phyloP scores from a whole-genome alignment of 495 filamentous ascomycete genomes.

The Cercophora samala region DNA sequence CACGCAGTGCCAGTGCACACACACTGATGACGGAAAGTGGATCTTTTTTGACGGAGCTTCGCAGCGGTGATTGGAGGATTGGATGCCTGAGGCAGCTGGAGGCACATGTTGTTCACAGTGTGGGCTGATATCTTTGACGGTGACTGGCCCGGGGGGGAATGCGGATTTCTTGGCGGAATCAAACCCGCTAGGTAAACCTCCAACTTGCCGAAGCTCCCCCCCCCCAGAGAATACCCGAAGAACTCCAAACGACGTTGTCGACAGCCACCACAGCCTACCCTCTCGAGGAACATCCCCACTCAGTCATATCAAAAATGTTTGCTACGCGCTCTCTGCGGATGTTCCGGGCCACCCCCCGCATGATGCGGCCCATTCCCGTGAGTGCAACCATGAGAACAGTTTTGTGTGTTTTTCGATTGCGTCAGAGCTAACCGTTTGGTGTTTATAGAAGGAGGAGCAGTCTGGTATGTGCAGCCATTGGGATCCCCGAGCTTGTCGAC shows the following conservation, averaged over 20 bases:
- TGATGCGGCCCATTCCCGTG: slow-evolving; percentile 81
- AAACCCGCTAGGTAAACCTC: slow-evolving; percentile 5
- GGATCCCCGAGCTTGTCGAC: slow-evolving; percentile 14
- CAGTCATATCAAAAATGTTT: slow-evolving; percentile 57
- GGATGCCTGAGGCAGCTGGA: slow-evolving; percentile 25
- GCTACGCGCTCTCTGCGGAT: slow-evolving; percentile 56
- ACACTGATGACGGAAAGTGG: slow-evolving; percentile 8
- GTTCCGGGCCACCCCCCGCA: slow-evolving; percentile 57
- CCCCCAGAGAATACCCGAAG: slow-evolving; percentile 15
- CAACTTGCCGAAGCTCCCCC: slow-evolving; percentile 16
- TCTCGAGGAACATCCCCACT: slow-evolving; percentile 33
- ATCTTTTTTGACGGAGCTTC: background rate
- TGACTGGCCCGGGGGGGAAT: slow-evolving; percentile 11
- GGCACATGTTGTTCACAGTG: slow-evolving; percentile 15
- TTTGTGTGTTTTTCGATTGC: slow-evolving; percentile 21
- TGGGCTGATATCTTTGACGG: slow-evolving; percentile 25
- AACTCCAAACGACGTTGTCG: slow-evolving; percentile 13
- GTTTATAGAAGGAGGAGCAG: slow-evolving; percentile 73
- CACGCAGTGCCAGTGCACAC: slow-evolving; percentile 7
- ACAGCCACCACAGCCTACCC: slow-evolving; percentile 13
- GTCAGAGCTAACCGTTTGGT: slow-evolving; percentile 34
- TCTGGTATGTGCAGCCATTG: slow-evolving; percentile 61
- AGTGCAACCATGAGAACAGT: slow-evolving; percentile 35
- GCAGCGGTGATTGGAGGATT: slow-evolving; percentile 11
- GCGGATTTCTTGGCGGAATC: background rate